Evolutionary conservation across 1,284 basidiomycete genomes (phyloP).

Genomic region (Melampsora larici-populina): DNA sequence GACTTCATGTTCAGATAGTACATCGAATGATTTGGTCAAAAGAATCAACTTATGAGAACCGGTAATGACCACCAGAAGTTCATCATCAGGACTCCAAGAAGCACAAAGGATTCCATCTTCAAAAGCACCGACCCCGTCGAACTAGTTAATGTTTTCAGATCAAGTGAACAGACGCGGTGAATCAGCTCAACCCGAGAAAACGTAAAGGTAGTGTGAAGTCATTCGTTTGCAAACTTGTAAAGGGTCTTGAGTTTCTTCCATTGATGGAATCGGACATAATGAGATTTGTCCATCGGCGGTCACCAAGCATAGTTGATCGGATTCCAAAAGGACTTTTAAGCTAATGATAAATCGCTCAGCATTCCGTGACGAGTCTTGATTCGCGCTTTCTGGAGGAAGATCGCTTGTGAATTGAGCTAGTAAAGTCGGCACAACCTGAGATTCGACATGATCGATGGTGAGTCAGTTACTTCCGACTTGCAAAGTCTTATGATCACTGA

Average conservation of each 20-base stretch:
- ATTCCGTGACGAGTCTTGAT: background rate
- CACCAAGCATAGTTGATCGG: conserved; percentile 30
- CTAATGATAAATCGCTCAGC: conserved; percentile 11
- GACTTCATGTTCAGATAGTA: conserved; percentile 50
- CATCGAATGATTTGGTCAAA: conserved; percentile 52
- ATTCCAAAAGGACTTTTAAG: conserved; percentile 31
- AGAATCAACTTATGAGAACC: conserved; percentile 49
- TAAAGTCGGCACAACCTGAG: background rate
- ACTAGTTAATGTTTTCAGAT: background rate
- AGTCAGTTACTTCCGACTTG: background rate
- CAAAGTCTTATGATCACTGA: background rate
- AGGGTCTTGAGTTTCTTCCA: background rate
- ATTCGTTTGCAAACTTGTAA: background rate
- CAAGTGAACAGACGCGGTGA: background rate
- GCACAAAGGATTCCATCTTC: conserved; percentile 52
- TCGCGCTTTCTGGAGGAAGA: background rate
- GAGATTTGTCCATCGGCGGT: conserved; percentile 37
- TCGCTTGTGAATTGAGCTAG: background rate
- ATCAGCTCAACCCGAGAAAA: background rate
- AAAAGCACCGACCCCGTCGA: conserved; percentile 49
- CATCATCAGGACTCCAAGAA: conserved; percentile 53
- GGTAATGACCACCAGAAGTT: conserved; percentile 51
- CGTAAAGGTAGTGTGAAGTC: background rate
- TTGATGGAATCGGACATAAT: conserved; percentile 14
- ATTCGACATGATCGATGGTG: background rate